phyloP scores from a whole-genome alignment of 805 yeast genomes.

The Monosporozyma servazzii region DNA sequence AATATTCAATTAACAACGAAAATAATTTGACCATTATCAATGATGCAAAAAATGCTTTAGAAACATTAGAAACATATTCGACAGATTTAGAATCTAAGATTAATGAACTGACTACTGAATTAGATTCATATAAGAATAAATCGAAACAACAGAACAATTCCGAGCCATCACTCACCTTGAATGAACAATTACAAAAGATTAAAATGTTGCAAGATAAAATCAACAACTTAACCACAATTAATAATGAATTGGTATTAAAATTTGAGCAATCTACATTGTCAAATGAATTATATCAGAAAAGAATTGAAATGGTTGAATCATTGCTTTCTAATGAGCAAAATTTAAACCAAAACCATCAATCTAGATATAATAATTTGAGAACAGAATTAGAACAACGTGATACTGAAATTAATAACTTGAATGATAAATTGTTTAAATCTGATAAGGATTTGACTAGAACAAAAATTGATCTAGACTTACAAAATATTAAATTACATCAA shows the following conservation, averaged over 20 bases:
- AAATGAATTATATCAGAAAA: constrained; percentile 43
- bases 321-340: constrained; percentile 33
- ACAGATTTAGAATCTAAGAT: constrained; percentile 42
- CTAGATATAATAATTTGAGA: not conserved
- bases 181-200: constrained; percentile 37
- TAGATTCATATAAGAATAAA: constrained; percentile 35
- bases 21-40: constrained; percentile 35
- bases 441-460: not conserved
- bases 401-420: not conserved
- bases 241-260: constrained; percentile 40
- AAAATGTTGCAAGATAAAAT: constrained; percentile 43
- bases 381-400: not conserved
- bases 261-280: constrained; percentile 49
- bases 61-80: constrained; percentile 52
- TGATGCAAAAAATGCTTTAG: constrained; percentile 63
- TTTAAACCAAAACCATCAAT: constrained; percentile 30
- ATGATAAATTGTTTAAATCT: constrained; percentile 18
- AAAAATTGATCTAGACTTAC: not conserved
- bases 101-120: constrained; percentile 49
- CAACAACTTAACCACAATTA: constrained; percentile 31
- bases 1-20: constrained; percentile 7
- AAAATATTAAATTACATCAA: not conserved
- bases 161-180: constrained; percentile 12
- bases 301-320: constrained; percentile 35
- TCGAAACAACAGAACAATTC: not conserved